Conservation (phyloP, 179 eudicot species). For the Carnegiea gigantea region DNA sequence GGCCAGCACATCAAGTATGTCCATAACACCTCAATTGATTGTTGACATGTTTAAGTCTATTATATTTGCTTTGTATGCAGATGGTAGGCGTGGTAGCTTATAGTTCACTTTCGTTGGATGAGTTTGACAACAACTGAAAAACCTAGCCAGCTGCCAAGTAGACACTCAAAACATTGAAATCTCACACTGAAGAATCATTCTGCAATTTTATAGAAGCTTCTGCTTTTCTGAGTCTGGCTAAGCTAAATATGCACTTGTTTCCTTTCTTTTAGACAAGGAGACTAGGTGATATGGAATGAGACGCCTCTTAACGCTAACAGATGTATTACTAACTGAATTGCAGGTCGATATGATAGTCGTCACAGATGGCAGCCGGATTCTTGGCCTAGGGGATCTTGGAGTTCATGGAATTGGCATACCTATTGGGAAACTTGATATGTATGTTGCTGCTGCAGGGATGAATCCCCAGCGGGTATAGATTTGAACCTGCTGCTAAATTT, state of each 20-base stretch:
- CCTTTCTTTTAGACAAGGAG: not conserved
- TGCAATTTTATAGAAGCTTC: no score
- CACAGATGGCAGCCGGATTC: constrained; percentile 99
- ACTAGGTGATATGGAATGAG: not conserved
- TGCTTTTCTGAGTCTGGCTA: no score
- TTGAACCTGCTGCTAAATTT: constrained; percentile 6
- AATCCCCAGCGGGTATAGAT: constrained; percentile 80
- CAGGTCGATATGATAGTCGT: constrained; percentile 99
- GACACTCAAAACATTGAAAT: not conserved
- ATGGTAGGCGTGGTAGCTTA: not conserved
- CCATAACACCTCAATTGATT: constrained; percentile 5
- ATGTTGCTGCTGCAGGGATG: constrained; percentile 99
- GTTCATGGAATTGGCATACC: constrained; percentile 99
- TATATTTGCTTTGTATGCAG: not conserved
- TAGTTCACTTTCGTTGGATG: not conserved
- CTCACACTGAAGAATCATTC: not conserved
- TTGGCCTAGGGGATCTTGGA: constrained; percentile 98
- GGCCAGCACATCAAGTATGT: constrained; percentile 84
- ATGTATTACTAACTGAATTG: constrained; percentile 23
- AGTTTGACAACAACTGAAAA: not conserved
- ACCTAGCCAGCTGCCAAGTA: not conserved
- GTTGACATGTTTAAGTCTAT: not conserved
- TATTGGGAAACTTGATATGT: constrained; percentile 94
- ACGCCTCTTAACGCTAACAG: constrained; percentile 2
- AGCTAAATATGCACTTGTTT: not conserved